Evolutionary conservation across 1,139 yeast genomes (phyloP).

Genomic region (Kodamaea ohmeri): DNA sequence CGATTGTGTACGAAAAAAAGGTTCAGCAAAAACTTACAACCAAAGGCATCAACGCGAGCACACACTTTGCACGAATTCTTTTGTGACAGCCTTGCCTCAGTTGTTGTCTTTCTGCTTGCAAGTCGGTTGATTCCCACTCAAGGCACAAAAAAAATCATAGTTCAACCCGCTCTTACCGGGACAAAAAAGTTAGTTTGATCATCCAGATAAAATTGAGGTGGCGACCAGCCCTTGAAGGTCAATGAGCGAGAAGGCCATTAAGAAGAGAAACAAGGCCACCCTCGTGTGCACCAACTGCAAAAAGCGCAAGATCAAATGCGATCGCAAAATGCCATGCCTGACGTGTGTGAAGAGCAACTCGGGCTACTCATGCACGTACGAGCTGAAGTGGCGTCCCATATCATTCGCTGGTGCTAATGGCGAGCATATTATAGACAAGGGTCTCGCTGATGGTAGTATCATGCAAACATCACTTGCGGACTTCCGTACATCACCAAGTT

Average conservation of each 20-base stretch:
- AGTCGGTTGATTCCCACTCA: neutral
- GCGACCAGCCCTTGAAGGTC: conserved; percentile 1
- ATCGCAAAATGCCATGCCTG: conserved; percentile 27
- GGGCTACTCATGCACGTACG: conserved; percentile 20
- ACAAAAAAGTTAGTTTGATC: neutral
- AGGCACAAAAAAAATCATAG: neutral
- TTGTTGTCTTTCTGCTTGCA: neutral
- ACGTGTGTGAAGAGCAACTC: conserved; percentile 25
- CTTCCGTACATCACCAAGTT: neutral
- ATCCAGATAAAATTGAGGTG: neutral
- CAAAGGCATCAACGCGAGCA: neutral
- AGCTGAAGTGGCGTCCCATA: conserved; percentile 16
- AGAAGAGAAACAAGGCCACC: conserved; percentile 28
- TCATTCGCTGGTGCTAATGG: conserved; percentile 7
- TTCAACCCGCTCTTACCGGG: conserved; percentile 3
- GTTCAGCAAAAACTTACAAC: too few species aligned
- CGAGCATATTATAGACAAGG: conserved; percentile 8
- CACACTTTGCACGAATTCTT: too few species aligned
- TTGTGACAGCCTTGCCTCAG: too few species aligned
- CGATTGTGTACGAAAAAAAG: too few species aligned
- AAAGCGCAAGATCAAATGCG: conserved; percentile 30
- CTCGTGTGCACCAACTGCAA: conserved; percentile 30
- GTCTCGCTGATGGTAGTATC: conserved; percentile 8
- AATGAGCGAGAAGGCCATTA: conserved; percentile 10
- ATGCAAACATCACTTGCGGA: conserved; percentile 1